Evolutionary conservation across 2,329 filamentous ascomycete genomes (phyloP).

Genomic region (Albifimbria verrucaria): DNA sequence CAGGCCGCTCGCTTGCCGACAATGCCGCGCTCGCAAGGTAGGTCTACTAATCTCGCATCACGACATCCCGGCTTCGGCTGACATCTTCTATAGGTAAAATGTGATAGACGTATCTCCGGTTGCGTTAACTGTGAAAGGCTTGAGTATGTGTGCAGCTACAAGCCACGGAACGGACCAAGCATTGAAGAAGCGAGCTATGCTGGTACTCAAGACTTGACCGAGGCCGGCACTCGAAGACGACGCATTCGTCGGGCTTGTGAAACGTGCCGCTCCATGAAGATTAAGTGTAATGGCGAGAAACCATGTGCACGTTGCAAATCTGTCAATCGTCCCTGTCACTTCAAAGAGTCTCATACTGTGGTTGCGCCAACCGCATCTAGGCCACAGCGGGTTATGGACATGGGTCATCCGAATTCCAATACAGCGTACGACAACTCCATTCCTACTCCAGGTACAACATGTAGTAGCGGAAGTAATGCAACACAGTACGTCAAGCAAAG

Average conservation of each 20-base stretch:
- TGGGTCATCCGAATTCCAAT: neutral
- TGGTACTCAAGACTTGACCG: conserved; percentile 11
- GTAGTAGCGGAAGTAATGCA: neutral
- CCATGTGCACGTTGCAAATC: conserved; percentile 28
- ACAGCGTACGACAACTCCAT: neutral
- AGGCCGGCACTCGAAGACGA: conserved; percentile 24
- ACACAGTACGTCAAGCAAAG: conserved; percentile 3
- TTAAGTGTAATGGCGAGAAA: conserved; percentile 28
- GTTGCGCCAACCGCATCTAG: neutral
- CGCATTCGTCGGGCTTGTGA: conserved; percentile 24
- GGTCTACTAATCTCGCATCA: neutral
- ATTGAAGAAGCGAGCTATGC: neutral
- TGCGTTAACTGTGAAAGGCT: conserved; percentile 17
- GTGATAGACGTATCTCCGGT: conserved; percentile 15
- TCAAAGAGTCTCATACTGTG: neutral
- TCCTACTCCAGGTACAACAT: neutral
- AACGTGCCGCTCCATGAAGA: conserved; percentile 30
- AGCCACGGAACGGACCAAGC: neutral
- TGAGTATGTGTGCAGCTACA: conserved; percentile 12
- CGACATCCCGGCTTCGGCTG: conserved; percentile 4
- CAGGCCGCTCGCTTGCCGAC: conserved; percentile 14
- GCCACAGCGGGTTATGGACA: conserved; percentile 6
- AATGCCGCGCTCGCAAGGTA: conserved; percentile 22
- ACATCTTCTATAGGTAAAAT: conserved; percentile 17
- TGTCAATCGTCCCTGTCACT: conserved; percentile 7